A percentile compares a stretch with the other conserved stretches of the same genome.
These are phyloP conservation scores for Fraxinus sp. DNA, from an alignment of 305 asterid genomes.

Conservation along the genomic window DNA sequence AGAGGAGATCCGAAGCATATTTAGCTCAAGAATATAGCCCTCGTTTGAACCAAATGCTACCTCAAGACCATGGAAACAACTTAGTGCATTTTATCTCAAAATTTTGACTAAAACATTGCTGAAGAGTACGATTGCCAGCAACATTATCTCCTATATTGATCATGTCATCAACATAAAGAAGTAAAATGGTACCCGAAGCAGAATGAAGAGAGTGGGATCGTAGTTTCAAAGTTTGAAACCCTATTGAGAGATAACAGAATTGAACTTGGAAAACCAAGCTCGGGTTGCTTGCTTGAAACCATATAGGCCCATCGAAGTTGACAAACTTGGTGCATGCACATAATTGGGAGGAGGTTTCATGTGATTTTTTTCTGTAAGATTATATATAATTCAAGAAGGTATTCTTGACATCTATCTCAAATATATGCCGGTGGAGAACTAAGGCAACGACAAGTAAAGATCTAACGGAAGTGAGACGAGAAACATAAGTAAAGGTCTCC, in stretches of 20 bases:
- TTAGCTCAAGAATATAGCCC: neutral
- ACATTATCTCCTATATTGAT: too few relatives aligned
- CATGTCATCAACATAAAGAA: too few relatives aligned
- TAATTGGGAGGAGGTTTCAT: neutral
- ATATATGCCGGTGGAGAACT: neutral
- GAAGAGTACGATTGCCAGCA: too few relatives aligned
- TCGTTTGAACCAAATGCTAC: neutral
- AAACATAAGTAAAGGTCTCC: too few relatives aligned
- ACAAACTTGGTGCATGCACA: neutral
- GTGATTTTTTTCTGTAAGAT: neutral
- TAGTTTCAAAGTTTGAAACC: too few relatives aligned
- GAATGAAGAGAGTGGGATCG: too few relatives aligned
- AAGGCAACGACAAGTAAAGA: too few relatives aligned
- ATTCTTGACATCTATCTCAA: neutral
- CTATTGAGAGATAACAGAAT: too few relatives aligned
- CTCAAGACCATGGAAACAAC: neutral
- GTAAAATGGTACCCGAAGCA: too few relatives aligned
- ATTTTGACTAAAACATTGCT: neutral
- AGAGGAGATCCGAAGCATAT: neutral
- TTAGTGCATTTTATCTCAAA: neutral
- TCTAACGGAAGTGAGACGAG: neutral
- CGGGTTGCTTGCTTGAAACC: neutral
- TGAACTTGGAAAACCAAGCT: neutral
- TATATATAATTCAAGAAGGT: neutral
- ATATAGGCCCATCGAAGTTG: neutral